Base-by-base conservation (phyloP, 805 yeast genomes). In the Metschnikowia arizonensis region DNA sequence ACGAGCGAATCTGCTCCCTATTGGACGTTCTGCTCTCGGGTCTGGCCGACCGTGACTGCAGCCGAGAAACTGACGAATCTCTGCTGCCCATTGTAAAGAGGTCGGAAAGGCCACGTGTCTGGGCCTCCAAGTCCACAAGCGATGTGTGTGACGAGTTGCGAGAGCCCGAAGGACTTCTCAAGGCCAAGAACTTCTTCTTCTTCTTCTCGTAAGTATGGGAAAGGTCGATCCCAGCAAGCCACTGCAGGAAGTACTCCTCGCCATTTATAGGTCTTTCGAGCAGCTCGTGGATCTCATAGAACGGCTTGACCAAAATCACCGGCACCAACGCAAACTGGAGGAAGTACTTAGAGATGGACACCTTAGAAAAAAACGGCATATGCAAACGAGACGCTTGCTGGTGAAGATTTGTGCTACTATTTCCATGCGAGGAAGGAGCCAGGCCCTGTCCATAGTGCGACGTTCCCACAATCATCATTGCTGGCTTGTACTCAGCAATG, bases 391-490 rank as follows among this genome's bases (percentile, higher is more conserved):
- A 21, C 15, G 35, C 17, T 31, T 31, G 33, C 19, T 18, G 33
- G 18, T 38, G 43, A n/a, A 40, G 36, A 31, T 40, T 40, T 4
- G 43, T 43, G 19, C 40, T 24, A 33, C 39, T 44, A 14, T 24
- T 24, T 12, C 44, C 31, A 6, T 26, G 43, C 4, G 44, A 23
- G 11, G 40, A 11, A 4, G 51, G 40, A 6, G 47, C 49, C 42
- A 30, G 42, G 12, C 18, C 8, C 32, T 32, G 47, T 14, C 54
- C 65, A 18, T 59, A 58, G 40, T 65, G 67, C 46, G 66, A 71
- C 8, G 73, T 66, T 2, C 76, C 76, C 19, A 72, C 67, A 26
- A 66, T 56, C 75, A 72, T 68, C 73, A 71, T 69, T n/a, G 66
- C 65, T 2, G 76, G 76, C 40, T 60, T 56, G 50, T 66, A 72